phyloP scores from a whole-genome alignment of 1,284 basidiomycete species.

The Amylostereum areolatum region DNA sequence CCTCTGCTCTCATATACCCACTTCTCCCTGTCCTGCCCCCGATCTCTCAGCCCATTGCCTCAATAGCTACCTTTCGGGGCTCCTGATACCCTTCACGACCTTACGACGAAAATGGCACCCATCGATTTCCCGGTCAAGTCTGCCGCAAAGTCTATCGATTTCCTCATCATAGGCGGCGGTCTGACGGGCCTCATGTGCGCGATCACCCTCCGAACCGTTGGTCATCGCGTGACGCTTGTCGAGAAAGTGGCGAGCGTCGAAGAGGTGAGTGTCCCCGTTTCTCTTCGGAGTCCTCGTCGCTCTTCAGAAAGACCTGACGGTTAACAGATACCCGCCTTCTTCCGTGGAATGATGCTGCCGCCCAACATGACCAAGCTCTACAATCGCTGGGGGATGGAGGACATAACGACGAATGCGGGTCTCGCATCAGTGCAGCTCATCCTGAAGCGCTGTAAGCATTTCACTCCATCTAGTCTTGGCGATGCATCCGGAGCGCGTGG shows the following conservation, averaged over 20 bases:
- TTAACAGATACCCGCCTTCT: slow-evolving; percentile 10
- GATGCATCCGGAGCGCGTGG: not conserved
- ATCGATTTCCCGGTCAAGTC: slow-evolving; percentile 15
- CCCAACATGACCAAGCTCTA: slow-evolving; percentile 54
- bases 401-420: slow-evolving; percentile 29
- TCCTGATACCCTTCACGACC: no score
- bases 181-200: slow-evolving; percentile 50
- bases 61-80: no score
- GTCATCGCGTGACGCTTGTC: slow-evolving; percentile 49
- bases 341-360: slow-evolving; percentile 41
- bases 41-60: no score
- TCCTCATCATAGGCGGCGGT: slow-evolving; percentile 46
- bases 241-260: slow-evolving; percentile 36
- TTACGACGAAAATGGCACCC: no score
- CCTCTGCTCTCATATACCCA: no score
- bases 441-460: slow-evolving; percentile 9
- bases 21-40: no score
- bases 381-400: slow-evolving; percentile 48
- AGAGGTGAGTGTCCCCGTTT: slow-evolving; percentile 22
- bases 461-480: no score
- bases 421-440: slow-evolving; percentile 26
- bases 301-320: not conserved
- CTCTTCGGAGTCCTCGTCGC: slow-evolving; percentile 2
- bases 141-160: slow-evolving; percentile 32
- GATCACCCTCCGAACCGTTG: slow-evolving; percentile 45